These are phyloP conservation scores for Medicago ruthenica DNA, from an alignment of 306 rosid species.

Conservation along the genomic window DNA sequence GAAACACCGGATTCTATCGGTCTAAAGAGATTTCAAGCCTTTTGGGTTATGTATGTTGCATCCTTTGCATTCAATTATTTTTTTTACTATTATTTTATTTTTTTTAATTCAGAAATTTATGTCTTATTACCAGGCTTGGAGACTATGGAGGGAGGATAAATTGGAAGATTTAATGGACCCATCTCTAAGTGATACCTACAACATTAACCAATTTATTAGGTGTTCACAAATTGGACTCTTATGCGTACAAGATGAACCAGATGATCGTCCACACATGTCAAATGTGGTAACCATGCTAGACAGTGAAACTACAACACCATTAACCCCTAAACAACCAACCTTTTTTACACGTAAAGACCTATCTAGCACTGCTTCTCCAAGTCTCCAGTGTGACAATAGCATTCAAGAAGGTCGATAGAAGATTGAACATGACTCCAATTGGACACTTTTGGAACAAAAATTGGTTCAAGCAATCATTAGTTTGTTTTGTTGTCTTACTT, in stretches of 20 bases:
- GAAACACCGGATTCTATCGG: conserved; percentile 45
- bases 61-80: not conserved
- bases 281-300: conserved; percentile 53
- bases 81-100: not conserved
- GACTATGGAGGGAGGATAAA: conserved; percentile 54
- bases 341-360: conserved; percentile 20
- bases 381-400: conserved; percentile 23
- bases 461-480: not conserved
- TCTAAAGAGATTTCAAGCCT: conserved; percentile 48
- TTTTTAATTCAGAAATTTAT: not conserved
- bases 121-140: conserved; percentile 42
- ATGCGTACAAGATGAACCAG: conserved; percentile 64
- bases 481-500: not conserved
- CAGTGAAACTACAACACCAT: conserved; percentile 39
- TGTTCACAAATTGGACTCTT: conserved; percentile 52
- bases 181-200: conserved; percentile 41
- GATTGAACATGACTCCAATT: not conserved
- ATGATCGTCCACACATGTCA: conserved; percentile 57
- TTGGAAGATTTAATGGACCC: conserved; percentile 51
- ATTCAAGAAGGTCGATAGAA: conserved; percentile 44
- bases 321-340: conserved; percentile 39
- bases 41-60: conserved; percentile 50
- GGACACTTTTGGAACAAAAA: not conserved
- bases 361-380: conserved; percentile 44
- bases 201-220: conserved; percentile 38